Base-by-base conservation (phyloP, 768 basidiomycete species). In the Serendipita sp. region DNA sequence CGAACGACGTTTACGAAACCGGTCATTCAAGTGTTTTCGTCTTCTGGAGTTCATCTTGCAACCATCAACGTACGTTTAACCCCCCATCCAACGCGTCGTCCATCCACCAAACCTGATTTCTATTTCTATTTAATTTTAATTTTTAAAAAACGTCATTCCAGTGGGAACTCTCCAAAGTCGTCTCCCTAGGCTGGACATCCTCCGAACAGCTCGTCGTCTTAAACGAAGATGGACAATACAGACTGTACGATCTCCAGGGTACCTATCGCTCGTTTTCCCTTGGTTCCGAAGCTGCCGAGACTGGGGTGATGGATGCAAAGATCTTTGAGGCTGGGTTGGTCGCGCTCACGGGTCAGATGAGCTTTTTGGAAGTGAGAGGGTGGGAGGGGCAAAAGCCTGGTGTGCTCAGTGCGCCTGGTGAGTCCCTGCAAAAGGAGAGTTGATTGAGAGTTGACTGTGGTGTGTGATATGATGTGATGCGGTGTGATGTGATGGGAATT, bases 171-270 rank as follows among this genome's bases (percentile, higher is more conserved):
- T 83, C 83, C 64, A 87, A 82, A 70, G 85, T 96, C 51, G 75
- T 92, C 63, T 81, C 83, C 51, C 87, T 91, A 69, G 90, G 90
- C 18, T 92, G 89, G 89, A 88, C 88, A 0, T 71, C 75, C n/a
- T 84, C 89, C 69, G 91, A 94, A 72, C 80, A 83, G 45, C 79
- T 99, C 41, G 83, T 86, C 0, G 82, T 97, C 13, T 75, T 98
- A 45, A 90, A 93, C 71, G 92, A 95, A 74, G 93, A 97, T 69
- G 94, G 95, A 30, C 80, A 81, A 3, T 99, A 96, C 74, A 81
- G 96, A 53, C 69, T 97, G 30, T 97, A 97, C 70, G 88, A 92
- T 75, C 76, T 91, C 38, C 86, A 90, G 73, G 85, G 86, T 64
- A 88, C 89, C 69, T 96, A 93, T 71, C 77, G 82, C 65, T 93